Base-by-base conservation (phyloP, 2,329 filamentous ascomycete genomes). In the Sarocladium kiliense region DNA sequence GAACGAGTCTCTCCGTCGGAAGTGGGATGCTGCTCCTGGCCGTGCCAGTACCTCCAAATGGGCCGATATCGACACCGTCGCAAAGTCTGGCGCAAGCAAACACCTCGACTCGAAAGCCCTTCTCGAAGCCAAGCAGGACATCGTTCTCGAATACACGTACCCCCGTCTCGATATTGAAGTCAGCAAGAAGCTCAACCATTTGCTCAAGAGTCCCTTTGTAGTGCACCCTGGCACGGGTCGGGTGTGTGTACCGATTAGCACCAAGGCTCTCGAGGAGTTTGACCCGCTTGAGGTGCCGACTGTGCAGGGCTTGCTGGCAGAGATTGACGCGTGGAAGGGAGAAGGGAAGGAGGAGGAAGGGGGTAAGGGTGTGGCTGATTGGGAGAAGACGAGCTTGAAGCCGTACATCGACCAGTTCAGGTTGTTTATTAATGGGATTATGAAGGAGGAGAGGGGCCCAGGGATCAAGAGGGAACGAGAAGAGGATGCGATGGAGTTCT, bases 81-180 rank as follows among this genome's bases (percentile, higher is more conserved):
- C 93, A 47, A 89, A 90, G 70, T 83, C 85, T 1, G 88, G 89
- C 32, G 83, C 83, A 26, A 84, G 85, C 66, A 87, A 85, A 65
- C 78, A 80, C 10, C 80, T 96, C n/a, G 86, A 94, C 62, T 71
- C 85, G 0, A 84, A 80, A 59, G 84, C 86, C 2, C 79, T 99
- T 12, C 80, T 88, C 9, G 90, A 97, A 64, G 91, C 91, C 21
- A 97, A 97, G 73, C 91, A 97, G 69, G 94, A 97, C 67, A 89
- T 99, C 58, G 86, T 97, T 3, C 82, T 99, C 27, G 94, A 99
- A 73, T 97, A 99, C 74, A 97, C 94, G 6, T 99, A 99, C 71
- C 94, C 94, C 2, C 87, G 94, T 37, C 88, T 99, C 55, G 94
- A 99, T 77, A 92, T 94, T 58, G 91, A 96, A 71, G 94, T 99